These are phyloP conservation scores for Penicillium sp. DNA, from an alignment of 2,329 filamentous ascomycete species.

Conservation along the genomic window DNA sequence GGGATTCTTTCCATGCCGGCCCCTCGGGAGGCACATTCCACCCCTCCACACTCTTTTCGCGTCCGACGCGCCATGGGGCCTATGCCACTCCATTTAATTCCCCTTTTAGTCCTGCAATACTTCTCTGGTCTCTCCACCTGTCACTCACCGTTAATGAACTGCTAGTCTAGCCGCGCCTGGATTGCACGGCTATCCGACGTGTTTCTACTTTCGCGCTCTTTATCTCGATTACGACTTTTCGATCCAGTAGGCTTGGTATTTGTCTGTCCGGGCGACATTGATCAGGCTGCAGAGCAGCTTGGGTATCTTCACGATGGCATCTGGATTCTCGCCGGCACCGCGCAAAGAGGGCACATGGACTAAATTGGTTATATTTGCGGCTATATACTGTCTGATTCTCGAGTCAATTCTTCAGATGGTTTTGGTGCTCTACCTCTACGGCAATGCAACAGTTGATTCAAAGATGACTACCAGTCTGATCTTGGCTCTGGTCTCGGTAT, in stretches of 20 bases:
- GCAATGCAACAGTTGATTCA: slow-evolving; percentile 35
- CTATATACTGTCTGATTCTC: slow-evolving; percentile 36
- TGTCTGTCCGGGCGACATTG: background rate
- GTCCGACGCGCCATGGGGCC: slow-evolving; percentile 25
- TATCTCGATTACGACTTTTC: background rate
- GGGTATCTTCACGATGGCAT: slow-evolving; percentile 16
- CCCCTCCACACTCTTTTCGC: slow-evolving; percentile 26
- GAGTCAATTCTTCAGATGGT: slow-evolving; percentile 38
- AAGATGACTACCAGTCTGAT: slow-evolving; percentile 40
- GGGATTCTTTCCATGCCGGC: slow-evolving; percentile 23
- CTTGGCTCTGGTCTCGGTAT: slow-evolving; percentile 37
- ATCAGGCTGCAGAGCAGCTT: slow-evolving; percentile 9
- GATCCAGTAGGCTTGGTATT: background rate
- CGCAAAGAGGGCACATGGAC: slow-evolving; percentile 35
- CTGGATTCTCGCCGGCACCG: slow-evolving; percentile 14
- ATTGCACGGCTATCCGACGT: slow-evolving; percentile 9
- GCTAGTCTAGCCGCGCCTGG: slow-evolving; percentile 4
- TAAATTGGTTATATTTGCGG: slow-evolving; percentile 37
- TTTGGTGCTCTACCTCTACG: slow-evolving; percentile 37
- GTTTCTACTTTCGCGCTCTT: slow-evolving; percentile 2
- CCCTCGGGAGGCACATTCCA: slow-evolving; percentile 26
- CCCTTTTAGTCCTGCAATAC: slow-evolving; percentile 15
- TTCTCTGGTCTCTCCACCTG: slow-evolving; percentile 2
- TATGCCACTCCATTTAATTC: slow-evolving; percentile 10
- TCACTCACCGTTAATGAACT: slow-evolving; percentile 5